These are phyloP conservation scores for Yamadazyma trypodendri DNA, from an alignment of 1,139 yeast species.

Conservation along the genomic window DNA sequence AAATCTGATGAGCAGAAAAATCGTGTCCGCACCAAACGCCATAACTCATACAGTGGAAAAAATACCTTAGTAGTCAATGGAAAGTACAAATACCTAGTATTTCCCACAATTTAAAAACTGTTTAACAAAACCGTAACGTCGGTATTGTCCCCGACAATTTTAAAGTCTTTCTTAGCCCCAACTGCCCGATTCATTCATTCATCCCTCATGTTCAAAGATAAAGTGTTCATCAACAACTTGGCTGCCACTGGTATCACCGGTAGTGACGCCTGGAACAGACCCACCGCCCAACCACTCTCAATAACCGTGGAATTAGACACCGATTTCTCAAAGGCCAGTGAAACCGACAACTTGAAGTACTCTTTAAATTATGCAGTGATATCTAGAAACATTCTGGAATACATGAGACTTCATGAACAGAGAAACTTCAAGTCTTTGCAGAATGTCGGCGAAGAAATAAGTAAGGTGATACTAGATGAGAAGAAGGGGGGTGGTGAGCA, in stretches of 20 bases:
- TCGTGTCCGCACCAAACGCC: not conserved
- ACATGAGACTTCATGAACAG: constrained; percentile 45
- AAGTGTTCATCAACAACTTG: constrained; percentile 57
- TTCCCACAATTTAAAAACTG: not conserved
- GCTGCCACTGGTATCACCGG: constrained; percentile 68
- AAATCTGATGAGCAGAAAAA: too few species aligned
- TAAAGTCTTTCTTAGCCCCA: constrained; percentile 1
- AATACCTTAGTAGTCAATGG: constrained; percentile 3
- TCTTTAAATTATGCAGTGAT: constrained; percentile 88
- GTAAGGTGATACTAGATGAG: constrained; percentile 47
- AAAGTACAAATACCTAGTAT: not conserved
- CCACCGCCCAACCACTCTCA: constrained; percentile 66
- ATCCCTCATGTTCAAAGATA: constrained; percentile 37
- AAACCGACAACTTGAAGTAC: constrained; percentile 73
- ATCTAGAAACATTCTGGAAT: constrained; percentile 58
- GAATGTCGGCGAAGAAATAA: constrained; percentile 56
- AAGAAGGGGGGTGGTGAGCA: constrained; percentile 52
- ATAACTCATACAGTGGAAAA: not conserved
- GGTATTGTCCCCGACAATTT: constrained; percentile 19
- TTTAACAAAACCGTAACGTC: constrained; percentile 13
- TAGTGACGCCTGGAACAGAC: constrained; percentile 73
- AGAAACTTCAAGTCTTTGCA: constrained; percentile 52
- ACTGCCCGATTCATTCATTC: constrained; percentile 11
- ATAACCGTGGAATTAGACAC: constrained; percentile 63
- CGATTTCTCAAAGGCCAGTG: constrained; percentile 68